Conservation (phyloP, 192 early-diverging fungal genomes). For the Podila verticillata region DNA sequence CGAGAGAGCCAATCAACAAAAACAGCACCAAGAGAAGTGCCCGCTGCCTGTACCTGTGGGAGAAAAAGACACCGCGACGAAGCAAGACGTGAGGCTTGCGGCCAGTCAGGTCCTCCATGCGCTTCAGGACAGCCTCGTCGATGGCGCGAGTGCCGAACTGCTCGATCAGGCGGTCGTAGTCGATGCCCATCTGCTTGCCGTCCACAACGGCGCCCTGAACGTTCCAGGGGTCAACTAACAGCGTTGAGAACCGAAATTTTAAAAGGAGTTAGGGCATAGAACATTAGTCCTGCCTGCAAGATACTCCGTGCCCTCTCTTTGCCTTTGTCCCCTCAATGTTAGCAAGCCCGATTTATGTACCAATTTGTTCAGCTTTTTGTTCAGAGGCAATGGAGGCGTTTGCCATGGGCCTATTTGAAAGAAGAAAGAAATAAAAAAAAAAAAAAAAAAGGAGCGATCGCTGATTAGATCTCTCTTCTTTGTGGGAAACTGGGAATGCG, state of each 20-base stretch:
- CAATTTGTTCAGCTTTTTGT: conserved; percentile 39
- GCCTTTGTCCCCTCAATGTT: background rate
- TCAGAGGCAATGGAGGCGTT: conserved; percentile 25
- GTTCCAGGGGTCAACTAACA: conserved; percentile 90
- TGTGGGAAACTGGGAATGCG: background rate
- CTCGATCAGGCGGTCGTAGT: conserved; percentile 91
- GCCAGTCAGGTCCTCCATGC: conserved; percentile 89
- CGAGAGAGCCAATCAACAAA: no score
- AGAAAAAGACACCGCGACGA: conserved; percentile 93
- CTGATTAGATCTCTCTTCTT: background rate
- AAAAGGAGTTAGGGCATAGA: background rate
- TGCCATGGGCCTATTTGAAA: conserved; percentile 34
- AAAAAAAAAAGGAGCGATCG: conserved; percentile 1
- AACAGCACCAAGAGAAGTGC: no score
- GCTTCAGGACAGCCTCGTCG: conserved; percentile 76
- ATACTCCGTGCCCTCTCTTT: background rate
- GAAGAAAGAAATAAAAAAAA: background rate
- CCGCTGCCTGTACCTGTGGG: conserved; percentile 75
- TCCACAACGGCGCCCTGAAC: conserved; percentile 93
- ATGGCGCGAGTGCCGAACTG: conserved; percentile 90
- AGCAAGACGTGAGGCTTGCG: conserved; percentile 83
- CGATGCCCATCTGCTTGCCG: conserved; percentile 86
- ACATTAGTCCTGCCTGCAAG: background rate
- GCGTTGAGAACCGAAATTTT: conserved; percentile 25
- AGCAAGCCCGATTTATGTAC: conserved; percentile 4